These are phyloP conservation scores for Lactifluus pinguis DNA, from an alignment of 768 basidiomycete species.

Conservation along the genomic window DNA sequence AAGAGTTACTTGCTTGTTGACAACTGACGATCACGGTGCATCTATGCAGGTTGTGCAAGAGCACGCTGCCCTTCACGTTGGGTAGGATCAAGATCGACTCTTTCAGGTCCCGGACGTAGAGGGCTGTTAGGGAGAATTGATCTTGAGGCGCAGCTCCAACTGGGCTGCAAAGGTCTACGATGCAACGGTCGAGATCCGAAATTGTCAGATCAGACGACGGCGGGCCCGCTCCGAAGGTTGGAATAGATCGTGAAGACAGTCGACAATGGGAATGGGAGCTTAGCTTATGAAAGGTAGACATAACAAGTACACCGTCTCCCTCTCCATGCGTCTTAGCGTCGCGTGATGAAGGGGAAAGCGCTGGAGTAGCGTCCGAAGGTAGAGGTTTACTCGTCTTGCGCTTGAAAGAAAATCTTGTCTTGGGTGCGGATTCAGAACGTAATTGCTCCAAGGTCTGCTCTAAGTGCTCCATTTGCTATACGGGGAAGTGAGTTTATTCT, in stretches of 20 bases:
- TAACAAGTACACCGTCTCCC: conserved; percentile 7
- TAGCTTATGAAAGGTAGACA: conserved; percentile 32
- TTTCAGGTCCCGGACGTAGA: conserved; percentile 55
- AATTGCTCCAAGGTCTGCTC: conserved; percentile 48
- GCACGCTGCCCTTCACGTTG: conserved; percentile 55
- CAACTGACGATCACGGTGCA: conserved; percentile 66
- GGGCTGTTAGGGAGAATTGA: conserved; percentile 36
- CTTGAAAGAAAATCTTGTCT: conserved; percentile 65
- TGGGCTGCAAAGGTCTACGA: conserved; percentile 48
- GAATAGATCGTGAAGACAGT: conserved; percentile 37
- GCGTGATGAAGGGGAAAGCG: not conserved
- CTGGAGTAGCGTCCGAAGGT: not conserved
- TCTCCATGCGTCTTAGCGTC: not conserved
- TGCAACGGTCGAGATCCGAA: conserved; percentile 54
- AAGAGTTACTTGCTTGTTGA: conserved; percentile 55
- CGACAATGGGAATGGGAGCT: conserved; percentile 38
- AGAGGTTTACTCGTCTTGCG: conserved; percentile 28
- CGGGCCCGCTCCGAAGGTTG: conserved; percentile 22
- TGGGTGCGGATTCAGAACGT: conserved; percentile 36
- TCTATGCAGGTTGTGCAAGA: conserved; percentile 53
- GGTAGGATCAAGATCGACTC: conserved; percentile 62
- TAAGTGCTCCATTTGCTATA: conserved; percentile 57
- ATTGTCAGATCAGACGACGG: conserved; percentile 50
- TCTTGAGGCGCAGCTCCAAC: conserved; percentile 2
- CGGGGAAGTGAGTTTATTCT: not conserved